Evolutionary conservation across 108 stramenopile genomes (phyloP), one percentile per base, ranked within the genome.

Genomic region (Cyclostephanos tholiformis): DNA sequence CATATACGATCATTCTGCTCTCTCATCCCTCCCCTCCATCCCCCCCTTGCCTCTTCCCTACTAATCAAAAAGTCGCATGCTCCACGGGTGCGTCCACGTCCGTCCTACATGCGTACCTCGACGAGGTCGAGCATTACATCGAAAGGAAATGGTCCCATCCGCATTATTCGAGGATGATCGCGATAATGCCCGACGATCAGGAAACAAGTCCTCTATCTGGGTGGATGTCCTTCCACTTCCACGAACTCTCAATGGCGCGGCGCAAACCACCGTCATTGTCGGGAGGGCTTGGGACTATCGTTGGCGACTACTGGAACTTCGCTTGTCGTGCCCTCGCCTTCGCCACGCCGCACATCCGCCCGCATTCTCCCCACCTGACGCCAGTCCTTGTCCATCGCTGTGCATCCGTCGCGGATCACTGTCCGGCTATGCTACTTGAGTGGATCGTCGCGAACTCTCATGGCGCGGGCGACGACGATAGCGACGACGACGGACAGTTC

Each of bases 101-200:
- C 26, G 64, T 69, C 1, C 30, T 78, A 22, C 63, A 71, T 20
- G 27, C 64, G 26, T 78, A 65, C 35, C 65, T 78, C 20, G 77
- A 78, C 32, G 77, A 78, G 66, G 55, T 78, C 19, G 70, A 71
- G 26, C 71, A 71, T 62, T 78, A 78, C 43, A 71, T 78, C 2
- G 65, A 71, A 9, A 35, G 59, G 26, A 51, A 61, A 17, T 78
- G 77, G 77, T 22, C 11, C 7, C 17, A 32, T 39, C 44, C 39
- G 3, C 17, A 32, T 16, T 27, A 49, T 44, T 67, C 67, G 25
- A 35, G 69, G 66, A 66, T 59, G 70, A 6, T 65, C 23, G 77
- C 71, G 1, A 32, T 78, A 12, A 44, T 27, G 50, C 64, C 70
- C 1, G 77, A 78, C 57, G 50, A 61, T 44, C 65, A 58, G 30